A percentile compares a stretch with the other conserved stretches of the same genome.
Evolutionary conservation across 2,329 filamentous ascomycete species (phyloP).

Genomic region (Microascus cirrosus): DNA sequence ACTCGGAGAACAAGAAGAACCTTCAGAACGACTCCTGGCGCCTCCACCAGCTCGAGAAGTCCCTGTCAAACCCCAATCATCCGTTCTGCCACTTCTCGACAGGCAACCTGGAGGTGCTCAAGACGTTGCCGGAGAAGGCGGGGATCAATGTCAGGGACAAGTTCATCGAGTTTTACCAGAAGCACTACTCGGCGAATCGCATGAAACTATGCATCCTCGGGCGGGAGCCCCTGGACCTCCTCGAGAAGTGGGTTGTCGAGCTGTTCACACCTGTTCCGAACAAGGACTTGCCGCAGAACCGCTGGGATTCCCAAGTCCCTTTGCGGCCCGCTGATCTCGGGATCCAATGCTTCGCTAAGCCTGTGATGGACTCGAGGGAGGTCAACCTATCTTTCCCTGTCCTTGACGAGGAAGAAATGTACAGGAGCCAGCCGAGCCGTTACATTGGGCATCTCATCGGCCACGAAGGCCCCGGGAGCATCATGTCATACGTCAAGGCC

Average conservation of each 20-base stretch:
- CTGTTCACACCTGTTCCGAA: slow-evolving; percentile 74
- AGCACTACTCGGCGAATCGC: slow-evolving; percentile 82
- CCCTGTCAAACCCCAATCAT: slow-evolving; percentile 75
- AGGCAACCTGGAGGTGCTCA: slow-evolving; percentile 76
- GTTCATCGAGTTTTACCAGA: slow-evolving; percentile 85
- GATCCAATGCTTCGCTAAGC: slow-evolving; percentile 76
- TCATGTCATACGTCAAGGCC: slow-evolving; percentile 79
- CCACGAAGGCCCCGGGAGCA: slow-evolving; percentile 85
- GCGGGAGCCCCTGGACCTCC: slow-evolving; percentile 66
- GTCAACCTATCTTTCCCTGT: slow-evolving; percentile 77
- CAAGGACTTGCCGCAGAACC: slow-evolving; percentile 58
- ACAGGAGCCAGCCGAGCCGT: slow-evolving; percentile 68
- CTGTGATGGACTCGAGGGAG: slow-evolving; percentile 77
- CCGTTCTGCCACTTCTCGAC: slow-evolving; percentile 89
- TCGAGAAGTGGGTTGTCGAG: slow-evolving; percentile 76
- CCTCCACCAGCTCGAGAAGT: slow-evolving; percentile 77
- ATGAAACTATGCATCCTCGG: slow-evolving; percentile 90
- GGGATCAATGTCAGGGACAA: slow-evolving; percentile 80
- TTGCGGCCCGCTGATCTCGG: slow-evolving; percentile 37
- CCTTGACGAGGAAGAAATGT: slow-evolving; percentile 70
- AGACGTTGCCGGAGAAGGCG: slow-evolving; percentile 65
- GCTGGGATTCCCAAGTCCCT: slow-evolving; percentile 40
- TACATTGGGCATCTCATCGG: slow-evolving; percentile 86
- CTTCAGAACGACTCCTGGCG: slow-evolving; percentile 85
- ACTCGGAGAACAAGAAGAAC: slow-evolving; percentile 97